Evolutionary conservation across 495 filamentous ascomycete genomes (phyloP).

Genomic region (Friedmanniomyces simplex): DNA sequence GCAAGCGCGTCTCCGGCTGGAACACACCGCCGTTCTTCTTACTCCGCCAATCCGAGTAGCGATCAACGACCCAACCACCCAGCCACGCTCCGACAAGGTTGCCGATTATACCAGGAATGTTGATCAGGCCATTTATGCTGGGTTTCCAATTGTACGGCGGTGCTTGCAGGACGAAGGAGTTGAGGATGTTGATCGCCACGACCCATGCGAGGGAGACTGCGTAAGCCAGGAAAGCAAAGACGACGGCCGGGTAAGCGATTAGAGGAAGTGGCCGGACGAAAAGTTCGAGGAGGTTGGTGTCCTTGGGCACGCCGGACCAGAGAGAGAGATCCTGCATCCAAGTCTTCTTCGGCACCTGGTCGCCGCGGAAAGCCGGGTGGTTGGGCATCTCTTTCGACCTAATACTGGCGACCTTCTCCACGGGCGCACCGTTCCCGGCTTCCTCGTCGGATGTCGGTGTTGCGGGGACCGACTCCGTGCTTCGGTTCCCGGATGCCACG

Average conservation of each 20-base stretch:
- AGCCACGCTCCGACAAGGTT: constrained; percentile 27
- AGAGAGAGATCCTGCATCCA: constrained; percentile 25
- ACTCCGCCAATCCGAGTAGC: constrained; percentile 25
- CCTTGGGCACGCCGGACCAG: constrained; percentile 23
- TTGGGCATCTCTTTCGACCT: neutral
- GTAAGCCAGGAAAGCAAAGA: constrained; percentile 28
- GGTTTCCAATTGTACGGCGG: constrained; percentile 28
- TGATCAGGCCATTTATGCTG: constrained; percentile 28
- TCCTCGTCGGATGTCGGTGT: constrained; percentile 12
- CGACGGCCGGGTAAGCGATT: constrained; percentile 28
- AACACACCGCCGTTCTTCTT: constrained; percentile 27
- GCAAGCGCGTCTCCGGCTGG: constrained; percentile 25
- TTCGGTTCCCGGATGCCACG: neutral
- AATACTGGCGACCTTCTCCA: constrained; percentile 11
- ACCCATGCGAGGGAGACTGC: constrained; percentile 25
- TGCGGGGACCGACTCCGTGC: neutral
- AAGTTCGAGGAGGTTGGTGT: constrained; percentile 25
- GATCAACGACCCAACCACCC: constrained; percentile 26
- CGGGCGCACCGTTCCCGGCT: neutral
- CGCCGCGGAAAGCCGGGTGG: neutral
- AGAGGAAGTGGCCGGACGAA: constrained; percentile 29
- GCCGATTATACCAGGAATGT: constrained; percentile 29
- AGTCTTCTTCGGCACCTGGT: constrained; percentile 25
- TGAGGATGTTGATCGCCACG: constrained; percentile 29
- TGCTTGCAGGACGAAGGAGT: constrained; percentile 28